Evolutionary conservation across 108 stramenopile genomes (phyloP).

Genomic region (Skeletonema potamos): DNA sequence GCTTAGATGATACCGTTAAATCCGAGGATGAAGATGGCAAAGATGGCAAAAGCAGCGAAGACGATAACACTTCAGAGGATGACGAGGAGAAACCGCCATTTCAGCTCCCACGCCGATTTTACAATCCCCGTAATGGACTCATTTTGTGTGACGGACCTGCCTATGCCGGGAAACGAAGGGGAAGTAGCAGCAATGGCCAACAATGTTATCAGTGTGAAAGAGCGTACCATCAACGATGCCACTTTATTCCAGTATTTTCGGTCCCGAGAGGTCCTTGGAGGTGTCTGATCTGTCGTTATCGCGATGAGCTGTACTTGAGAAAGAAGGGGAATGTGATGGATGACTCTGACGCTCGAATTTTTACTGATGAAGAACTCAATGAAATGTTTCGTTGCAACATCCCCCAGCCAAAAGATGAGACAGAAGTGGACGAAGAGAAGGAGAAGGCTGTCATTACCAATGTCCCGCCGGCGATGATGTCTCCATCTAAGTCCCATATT

Average conservation of each 20-base stretch:
- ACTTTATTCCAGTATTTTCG: conserved; percentile 77
- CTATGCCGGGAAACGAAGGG: conserved; percentile 12
- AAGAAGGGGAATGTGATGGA: conserved; percentile 1
- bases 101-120: conserved; percentile 56
- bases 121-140: conserved; percentile 77
- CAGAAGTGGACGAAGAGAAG: not conserved
- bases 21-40: conserved; percentile 26
- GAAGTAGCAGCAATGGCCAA: conserved; percentile 2
- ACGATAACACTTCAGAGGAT: conserved; percentile 44
- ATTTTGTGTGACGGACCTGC: conserved; percentile 71
- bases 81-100: conserved; percentile 21
- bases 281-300: conserved; percentile 68
- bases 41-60: not conserved
- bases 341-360: not conserved
- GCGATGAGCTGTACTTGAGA: conserved; percentile 32
- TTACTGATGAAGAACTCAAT: conserved; percentile 31
- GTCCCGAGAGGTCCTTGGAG: conserved; percentile 76
- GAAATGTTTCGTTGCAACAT: conserved; percentile 23
- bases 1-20: not conserved
- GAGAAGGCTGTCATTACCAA: not conserved
- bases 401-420: not conserved
- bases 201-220: conserved; percentile 58
- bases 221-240: conserved; percentile 87
- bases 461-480: not conserved
- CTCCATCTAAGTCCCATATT: not conserved